phyloP scores from a whole-genome alignment of 2,329 filamentous ascomycete genomes.

The Davidsoniella neocaledoniae region DNA sequence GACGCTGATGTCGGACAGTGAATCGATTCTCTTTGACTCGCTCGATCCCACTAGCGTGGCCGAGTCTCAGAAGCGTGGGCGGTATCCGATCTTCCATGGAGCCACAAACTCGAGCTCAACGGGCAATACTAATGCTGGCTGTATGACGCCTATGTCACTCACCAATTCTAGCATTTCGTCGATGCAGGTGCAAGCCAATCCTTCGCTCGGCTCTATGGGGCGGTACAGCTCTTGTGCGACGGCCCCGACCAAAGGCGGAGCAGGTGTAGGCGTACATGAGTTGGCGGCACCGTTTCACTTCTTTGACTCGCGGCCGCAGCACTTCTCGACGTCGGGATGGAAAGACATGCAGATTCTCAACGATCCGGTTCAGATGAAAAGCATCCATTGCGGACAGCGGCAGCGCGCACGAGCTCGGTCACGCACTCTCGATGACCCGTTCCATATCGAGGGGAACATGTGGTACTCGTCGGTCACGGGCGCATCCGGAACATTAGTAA shows the following conservation, averaged over 20 bases:
- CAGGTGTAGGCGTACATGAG: too few relatives aligned
- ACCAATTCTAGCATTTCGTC: neutral
- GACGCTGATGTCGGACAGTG: neutral
- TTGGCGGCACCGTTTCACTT: too few relatives aligned
- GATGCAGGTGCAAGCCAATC: conserved; percentile 1
- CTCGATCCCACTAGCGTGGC: neutral
- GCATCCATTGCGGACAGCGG: too few relatives aligned
- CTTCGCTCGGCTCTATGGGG: conserved; percentile 1
- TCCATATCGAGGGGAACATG: neutral
- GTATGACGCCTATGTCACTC: neutral
- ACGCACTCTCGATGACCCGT: conserved; percentile 1
- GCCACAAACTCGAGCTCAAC: neutral
- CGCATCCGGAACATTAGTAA: conserved; percentile 3
- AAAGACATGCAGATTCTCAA: too few relatives aligned
- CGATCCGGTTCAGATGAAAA: too few relatives aligned
- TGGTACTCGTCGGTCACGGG: conserved; percentile 7
- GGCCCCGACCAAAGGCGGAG: neutral
- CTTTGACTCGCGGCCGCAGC: too few relatives aligned
- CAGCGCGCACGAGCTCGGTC: neutral
- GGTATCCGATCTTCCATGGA: neutral
- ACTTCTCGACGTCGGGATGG: too few relatives aligned
- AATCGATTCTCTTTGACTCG: neutral
- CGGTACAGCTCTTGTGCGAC: conserved; percentile 6
- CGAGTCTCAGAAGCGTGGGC: neutral
- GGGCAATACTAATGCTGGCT: too few relatives aligned